Evolutionary conservation across 257 asterid species (phyloP).

Genomic region (Dorcoceras hygrometricum): DNA sequence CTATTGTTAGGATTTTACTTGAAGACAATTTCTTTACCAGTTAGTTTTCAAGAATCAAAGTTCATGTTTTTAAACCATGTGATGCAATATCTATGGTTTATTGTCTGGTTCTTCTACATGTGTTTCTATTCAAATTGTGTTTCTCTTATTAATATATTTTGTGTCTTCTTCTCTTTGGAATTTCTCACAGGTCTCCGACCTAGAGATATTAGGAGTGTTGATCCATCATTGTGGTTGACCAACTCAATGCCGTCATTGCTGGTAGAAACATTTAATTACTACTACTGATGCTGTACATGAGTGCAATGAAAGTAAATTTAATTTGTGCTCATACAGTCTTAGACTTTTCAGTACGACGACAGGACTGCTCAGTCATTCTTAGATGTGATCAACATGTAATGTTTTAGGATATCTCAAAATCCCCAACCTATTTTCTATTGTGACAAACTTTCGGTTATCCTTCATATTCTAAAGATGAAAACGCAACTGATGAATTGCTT

Average conservation of each 20-base stretch:
- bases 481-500: background rate
- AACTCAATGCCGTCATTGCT: conserved; percentile 93
- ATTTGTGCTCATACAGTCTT: background rate
- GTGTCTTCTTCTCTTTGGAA: conserved; percentile 18
- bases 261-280: conserved; percentile 39
- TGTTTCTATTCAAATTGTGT: conserved; percentile 12
- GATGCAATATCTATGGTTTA: background rate
- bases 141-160: conserved; percentile 7
- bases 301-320: conserved; percentile 5
- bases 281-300: conserved; percentile 1
- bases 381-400: background rate
- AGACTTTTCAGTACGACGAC: conserved; percentile 5
- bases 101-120: conserved; percentile 14
- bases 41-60: conserved; percentile 8
- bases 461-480: conserved; percentile 2
- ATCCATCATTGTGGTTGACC: conserved; percentile 96
- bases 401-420: background rate
- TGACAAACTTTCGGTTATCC: background rate
- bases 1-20: conserved; percentile 4
- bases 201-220: conserved; percentile 95
- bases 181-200: conserved; percentile 77
- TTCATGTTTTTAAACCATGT: background rate
- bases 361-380: background rate
- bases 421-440: conserved; percentile 1
- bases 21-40: background rate